A percentile compares a stretch with the other conserved stretches of the same genome.
Conservation (phyloP, 139 green algal species). For the Pseudopediastrum boryanum region DNA sequence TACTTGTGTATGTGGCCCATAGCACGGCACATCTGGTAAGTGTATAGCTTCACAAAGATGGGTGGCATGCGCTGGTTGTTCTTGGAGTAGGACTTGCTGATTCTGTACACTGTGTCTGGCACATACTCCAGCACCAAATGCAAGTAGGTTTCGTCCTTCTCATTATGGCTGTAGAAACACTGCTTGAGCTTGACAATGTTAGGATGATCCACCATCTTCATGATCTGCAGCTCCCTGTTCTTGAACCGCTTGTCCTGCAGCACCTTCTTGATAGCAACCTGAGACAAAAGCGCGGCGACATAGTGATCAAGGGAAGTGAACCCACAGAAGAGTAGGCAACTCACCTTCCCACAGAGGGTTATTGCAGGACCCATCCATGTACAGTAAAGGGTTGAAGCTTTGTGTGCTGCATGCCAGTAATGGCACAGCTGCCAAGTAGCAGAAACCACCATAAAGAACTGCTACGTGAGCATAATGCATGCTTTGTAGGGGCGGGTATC, state of each 20-base stretch:
- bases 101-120: constrained; percentile 95
- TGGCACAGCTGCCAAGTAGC: too few relatives aligned
- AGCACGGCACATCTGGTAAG: constrained; percentile 92
- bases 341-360: neutral
- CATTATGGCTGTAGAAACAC: constrained; percentile 94
- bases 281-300: constrained; percentile 1
- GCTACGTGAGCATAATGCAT: too few relatives aligned
- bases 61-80: constrained; percentile 93
- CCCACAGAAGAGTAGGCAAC: neutral
- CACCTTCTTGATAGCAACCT: constrained; percentile 99
- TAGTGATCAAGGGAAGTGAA: neutral
- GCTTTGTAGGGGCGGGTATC: too few relatives aligned
- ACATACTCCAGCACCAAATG: constrained; percentile 99
- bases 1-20: constrained; percentile 84
- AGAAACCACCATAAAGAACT: too few relatives aligned
- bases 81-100: constrained; percentile 97
- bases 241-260: constrained; percentile 99
- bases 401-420: too few relatives aligned
- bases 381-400: too few relatives aligned
- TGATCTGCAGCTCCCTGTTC: constrained; percentile 99
- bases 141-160: constrained; percentile 91
- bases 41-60: constrained; percentile 95
- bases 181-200: constrained; percentile 98
- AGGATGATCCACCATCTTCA: constrained; percentile 95
- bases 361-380: too few relatives aligned